Percentiles rank a stretch among this genome's conserved stretches.
These are phyloP conservation scores for Citropsis articulata DNA, from an alignment of 345 rosid species.

Conservation along the genomic window DNA sequence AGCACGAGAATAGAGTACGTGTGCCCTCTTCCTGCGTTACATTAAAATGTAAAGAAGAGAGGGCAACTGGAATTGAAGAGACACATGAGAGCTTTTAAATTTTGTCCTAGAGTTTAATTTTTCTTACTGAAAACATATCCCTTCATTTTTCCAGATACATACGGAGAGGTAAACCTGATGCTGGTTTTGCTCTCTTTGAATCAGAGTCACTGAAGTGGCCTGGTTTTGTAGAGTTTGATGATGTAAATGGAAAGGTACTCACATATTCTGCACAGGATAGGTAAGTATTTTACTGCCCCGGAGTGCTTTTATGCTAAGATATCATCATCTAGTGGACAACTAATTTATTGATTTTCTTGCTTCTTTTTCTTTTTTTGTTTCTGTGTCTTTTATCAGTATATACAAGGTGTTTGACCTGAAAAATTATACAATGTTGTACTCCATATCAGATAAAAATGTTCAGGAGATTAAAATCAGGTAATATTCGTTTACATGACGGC, in stretches of 20 bases:
- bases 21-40: background rate
- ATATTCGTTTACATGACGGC: background rate
- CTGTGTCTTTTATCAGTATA: constrained; percentile 29
- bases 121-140: background rate
- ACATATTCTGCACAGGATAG: constrained; percentile 83
- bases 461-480: constrained; percentile 62
- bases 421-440: constrained; percentile 54
- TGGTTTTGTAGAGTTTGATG: constrained; percentile 89
- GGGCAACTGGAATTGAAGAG: background rate
- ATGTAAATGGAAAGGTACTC: constrained; percentile 83
- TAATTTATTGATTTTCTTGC: constrained; percentile 9
- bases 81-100: background rate
- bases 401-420: constrained; percentile 63
- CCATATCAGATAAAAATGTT: constrained; percentile 48
- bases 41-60: background rate
- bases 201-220: constrained; percentile 91
- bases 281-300: constrained; percentile 24
- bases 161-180: constrained; percentile 62
- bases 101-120: background rate
- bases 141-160: constrained; percentile 51
- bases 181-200: constrained; percentile 82
- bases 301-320: background rate
- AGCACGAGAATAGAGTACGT: constrained; percentile 61
- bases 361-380: background rate
- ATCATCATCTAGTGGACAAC: background rate